These are phyloP conservation scores for Starmerella cellae DNA, from an alignment of 805 yeast species.

Conservation along the genomic window DNA sequence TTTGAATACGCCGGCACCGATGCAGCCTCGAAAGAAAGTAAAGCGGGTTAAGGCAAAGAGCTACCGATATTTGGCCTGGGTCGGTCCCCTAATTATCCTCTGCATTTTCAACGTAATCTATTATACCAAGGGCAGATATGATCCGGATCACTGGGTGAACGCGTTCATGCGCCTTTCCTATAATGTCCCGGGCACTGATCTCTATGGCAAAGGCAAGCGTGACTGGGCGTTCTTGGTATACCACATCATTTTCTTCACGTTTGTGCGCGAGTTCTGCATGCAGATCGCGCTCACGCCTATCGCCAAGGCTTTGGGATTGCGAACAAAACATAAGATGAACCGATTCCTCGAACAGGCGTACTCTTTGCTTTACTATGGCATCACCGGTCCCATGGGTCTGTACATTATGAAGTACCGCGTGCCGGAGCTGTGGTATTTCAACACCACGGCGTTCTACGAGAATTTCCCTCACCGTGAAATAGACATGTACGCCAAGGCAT, in stretches of 20 bases:
- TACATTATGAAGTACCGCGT: conserved; percentile 64
- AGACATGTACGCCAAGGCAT: conserved; percentile 56
- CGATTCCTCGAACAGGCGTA: conserved; percentile 93
- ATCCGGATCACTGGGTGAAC: conserved; percentile 19
- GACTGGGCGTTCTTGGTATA: conserved; percentile 71
- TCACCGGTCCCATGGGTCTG: conserved; percentile 74
- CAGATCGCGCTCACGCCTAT: conserved; percentile 63
- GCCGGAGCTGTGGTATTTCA: conserved; percentile 73
- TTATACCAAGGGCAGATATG: conserved; percentile 10
- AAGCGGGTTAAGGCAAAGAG: not conserved
- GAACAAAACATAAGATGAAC: conserved; percentile 41
- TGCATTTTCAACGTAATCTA: conserved; percentile 10
- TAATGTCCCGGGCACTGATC: conserved; percentile 30
- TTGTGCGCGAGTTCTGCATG: conserved; percentile 83
- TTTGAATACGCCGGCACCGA: not conserved
- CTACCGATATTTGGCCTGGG: conserved; percentile 14
- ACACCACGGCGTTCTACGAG: conserved; percentile 67
- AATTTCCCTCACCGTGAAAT: conserved; percentile 74
- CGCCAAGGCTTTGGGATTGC: conserved; percentile 43
- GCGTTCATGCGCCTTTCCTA: conserved; percentile 16
- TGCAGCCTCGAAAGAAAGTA: not conserved
- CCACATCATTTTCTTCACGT: conserved; percentile 78
- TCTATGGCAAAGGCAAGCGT: conserved; percentile 74
- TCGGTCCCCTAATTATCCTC: conserved; percentile 18
- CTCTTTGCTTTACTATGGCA: conserved; percentile 64